Evolutionary conservation across 1,284 basidiomycete genomes (phyloP).

Genomic region (Naganishia albida): DNA sequence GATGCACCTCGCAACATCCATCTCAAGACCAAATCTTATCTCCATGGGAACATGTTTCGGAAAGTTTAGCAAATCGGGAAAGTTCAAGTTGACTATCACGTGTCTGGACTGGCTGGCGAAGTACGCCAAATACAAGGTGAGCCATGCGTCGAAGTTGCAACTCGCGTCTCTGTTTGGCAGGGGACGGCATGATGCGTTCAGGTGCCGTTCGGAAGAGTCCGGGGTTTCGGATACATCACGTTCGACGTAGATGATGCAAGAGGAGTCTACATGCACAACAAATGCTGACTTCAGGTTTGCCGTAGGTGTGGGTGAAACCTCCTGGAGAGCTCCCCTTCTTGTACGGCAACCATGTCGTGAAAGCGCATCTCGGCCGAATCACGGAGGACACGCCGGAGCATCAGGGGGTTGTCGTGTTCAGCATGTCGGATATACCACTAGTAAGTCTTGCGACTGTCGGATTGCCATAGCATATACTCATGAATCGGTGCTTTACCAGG

Average conservation of each 20-base stretch:
- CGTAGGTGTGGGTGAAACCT: conserved; percentile 96
- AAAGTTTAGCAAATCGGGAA: conserved; percentile 95
- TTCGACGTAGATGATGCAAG: not conserved
- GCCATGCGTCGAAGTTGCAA: conserved; percentile 27
- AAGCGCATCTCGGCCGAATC: conserved; percentile 97
- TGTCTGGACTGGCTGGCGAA: conserved; percentile 90
- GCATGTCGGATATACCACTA: conserved; percentile 90
- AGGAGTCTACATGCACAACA: no score
- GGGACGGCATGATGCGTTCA: not conserved
- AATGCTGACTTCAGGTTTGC: not conserved
- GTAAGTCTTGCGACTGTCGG: conserved; percentile 57
- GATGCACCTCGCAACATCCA: conserved; percentile 88
- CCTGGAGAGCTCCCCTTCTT: conserved; percentile 99
- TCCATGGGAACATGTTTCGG: conserved; percentile 96
- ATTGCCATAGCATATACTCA: not conserved
- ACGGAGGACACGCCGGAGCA: conserved; percentile 99
- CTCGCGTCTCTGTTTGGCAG: not conserved
- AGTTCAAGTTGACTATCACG: conserved; percentile 96
- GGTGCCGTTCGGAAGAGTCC: not conserved
- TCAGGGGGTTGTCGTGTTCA: conserved; percentile 95
- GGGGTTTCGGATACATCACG: not conserved
- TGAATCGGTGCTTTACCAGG: conserved; percentile 58
- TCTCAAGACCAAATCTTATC: conserved; percentile 89
- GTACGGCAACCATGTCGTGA: conserved; percentile 98
- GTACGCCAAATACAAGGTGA: conserved; percentile 96